Evolutionary conservation across 2,329 filamentous ascomycete genomes (phyloP), one percentile per base, ranked within the genome.

Genomic region (Pseudocercospora pini-densiflorae): DNA sequence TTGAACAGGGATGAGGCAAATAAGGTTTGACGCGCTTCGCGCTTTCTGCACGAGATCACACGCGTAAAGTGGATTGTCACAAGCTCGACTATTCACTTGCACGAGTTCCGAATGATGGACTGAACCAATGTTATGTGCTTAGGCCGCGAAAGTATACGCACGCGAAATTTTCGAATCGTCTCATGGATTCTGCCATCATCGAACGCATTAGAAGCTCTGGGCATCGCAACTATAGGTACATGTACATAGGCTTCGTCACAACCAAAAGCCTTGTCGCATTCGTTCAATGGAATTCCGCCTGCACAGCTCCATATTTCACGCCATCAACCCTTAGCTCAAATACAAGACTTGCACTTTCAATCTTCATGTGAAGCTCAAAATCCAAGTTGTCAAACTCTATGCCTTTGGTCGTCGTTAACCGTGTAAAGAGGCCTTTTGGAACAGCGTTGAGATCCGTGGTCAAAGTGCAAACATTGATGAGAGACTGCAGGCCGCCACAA

Each of bases 341-440:
- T 2, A 90, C 87, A 65, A 94, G 73, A 1, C 90, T 90, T 0
- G 91, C 91, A 72, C 89, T 92, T 75, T 93, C 89, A 51, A 94
- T 91, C 71, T 90, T 89, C 90, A 94, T 93, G 80, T 93, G 91
- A 5, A 94, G 85, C 10, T 90, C 92, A 67, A 94, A 94, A 75
- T 94, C 90, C 31, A 94, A 81, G 70, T 93, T 93, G 72, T 93
- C 90, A 79, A 94, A 94, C 78, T 93, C 91, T 5, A 93, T 88
- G 0, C 91, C 91, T 62, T 90, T 85, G 2, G 91, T 94, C 12
- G 92, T 94, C 16, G 91, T 93, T 68, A 94, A 79, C 14, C 90
- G 81, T 1, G 91, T 93, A 74, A 94, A 94, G 10, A 93, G 76
- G 65, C 85, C 88, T 70, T 89, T 86, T 0, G 92, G 92, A 19